Evolutionary conservation across 805 yeast species (phyloP).

Genomic region (Starmerella scarabaei): DNA sequence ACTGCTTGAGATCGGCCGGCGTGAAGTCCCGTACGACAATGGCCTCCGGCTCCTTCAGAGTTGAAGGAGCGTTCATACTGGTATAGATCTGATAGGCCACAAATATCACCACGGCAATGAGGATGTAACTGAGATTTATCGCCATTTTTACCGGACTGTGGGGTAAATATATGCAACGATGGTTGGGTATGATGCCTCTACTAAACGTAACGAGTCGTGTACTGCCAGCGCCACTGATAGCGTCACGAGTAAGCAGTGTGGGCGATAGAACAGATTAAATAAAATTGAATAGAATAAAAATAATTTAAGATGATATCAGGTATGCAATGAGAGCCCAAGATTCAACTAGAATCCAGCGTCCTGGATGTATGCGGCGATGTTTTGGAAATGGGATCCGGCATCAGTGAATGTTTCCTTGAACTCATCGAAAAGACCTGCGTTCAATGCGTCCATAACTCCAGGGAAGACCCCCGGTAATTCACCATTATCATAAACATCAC

Average conservation of each 20-base stretch:
- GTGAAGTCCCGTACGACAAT: slow-evolving; percentile 40
- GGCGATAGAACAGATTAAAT: no score
- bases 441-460: slow-evolving; percentile 54
- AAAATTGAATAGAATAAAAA: no score
- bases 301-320: no score
- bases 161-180: no score
- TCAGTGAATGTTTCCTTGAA: slow-evolving; percentile 34
- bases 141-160: no score
- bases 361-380: slow-evolving; percentile 13
- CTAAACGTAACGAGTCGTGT: no score
- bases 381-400: slow-evolving; percentile 12
- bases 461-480: slow-evolving; percentile 60
- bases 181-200: no score
- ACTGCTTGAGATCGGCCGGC: slow-evolving; percentile 58
- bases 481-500: slow-evolving; percentile 38
- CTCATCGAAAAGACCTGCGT: slow-evolving; percentile 34
- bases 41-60: slow-evolving; percentile 21
- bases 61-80: neutral
- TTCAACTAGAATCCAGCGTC: no score
- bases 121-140: slow-evolving; percentile 1
- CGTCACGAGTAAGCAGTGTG: no score
- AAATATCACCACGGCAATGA: slow-evolving; percentile 7
- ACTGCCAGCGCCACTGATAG: no score
- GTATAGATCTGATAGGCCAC: slow-evolving; percentile 3
- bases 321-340: no score